These are phyloP conservation scores for Acer negundo DNA, from an alignment of 345 rosid species.

Conservation along the genomic window DNA sequence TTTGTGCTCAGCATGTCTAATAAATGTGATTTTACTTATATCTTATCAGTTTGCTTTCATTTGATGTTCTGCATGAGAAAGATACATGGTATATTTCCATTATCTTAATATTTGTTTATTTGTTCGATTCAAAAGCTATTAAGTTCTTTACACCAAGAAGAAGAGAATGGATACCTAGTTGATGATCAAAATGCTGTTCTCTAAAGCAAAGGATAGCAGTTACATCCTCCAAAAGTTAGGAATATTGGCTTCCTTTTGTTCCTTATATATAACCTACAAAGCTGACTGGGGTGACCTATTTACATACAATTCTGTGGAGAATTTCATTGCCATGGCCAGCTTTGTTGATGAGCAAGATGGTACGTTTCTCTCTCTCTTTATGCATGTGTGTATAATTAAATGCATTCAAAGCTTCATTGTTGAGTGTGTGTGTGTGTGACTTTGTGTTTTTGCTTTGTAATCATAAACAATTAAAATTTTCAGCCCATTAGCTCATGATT, in stretches of 20 bases:
- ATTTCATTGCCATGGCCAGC: constrained; percentile 23
- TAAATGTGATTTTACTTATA: neutral
- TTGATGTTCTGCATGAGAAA: neutral
- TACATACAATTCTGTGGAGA: neutral
- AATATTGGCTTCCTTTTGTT: constrained; percentile 7
- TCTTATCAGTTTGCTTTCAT: neutral
- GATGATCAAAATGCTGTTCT: constrained; percentile 5
- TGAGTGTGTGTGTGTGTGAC: neutral
- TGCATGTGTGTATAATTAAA: neutral
- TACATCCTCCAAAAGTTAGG: constrained; percentile 12
- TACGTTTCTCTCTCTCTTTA: constrained; percentile 12
- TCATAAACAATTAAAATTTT: neutral
- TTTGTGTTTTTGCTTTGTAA: neutral
- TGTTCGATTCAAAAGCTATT: neutral
- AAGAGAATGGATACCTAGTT: constrained; percentile 25
- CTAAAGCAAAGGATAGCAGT: constrained; percentile 15
- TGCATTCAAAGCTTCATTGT: no score
- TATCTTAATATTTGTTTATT: neutral
- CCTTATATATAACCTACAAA: neutral
- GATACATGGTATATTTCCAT: neutral
- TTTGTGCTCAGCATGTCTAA: neutral
- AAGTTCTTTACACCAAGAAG: neutral
- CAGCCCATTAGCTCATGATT: neutral
- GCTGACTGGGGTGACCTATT: neutral
- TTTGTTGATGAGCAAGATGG: constrained; percentile 14